Percentiles rank a stretch among this genome's conserved stretches.
These are phyloP conservation scores for Aspergillus luchuensis DNA, from an alignment of 2,329 filamentous ascomycete species.

Conservation along the genomic window DNA sequence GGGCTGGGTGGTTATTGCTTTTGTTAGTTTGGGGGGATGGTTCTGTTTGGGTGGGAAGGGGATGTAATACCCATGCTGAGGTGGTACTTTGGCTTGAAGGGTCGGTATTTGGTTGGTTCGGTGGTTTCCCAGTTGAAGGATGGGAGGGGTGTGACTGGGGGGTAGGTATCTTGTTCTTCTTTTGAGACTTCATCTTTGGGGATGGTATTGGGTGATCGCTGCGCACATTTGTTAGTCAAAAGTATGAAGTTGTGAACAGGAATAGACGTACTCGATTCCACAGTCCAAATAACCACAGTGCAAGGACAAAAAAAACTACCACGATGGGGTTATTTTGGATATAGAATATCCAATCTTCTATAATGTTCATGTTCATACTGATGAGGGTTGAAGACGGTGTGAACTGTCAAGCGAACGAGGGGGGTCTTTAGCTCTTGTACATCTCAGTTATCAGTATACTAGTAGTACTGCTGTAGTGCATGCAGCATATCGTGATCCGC, in stretches of 20 bases:
- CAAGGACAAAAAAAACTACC: not conserved
- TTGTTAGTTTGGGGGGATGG: conserved; percentile 2
- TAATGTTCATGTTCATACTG: not conserved
- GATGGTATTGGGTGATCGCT: not conserved
- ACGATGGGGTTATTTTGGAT: conserved; percentile 7
- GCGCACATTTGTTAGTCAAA: not conserved
- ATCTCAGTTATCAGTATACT: conserved; percentile 2
- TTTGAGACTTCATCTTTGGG: not conserved
- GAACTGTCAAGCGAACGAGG: not conserved
- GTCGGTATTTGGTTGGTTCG: conserved; percentile 56
- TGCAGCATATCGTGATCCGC: conserved; percentile 12
- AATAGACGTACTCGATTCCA: not conserved
- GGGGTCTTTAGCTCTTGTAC: conserved; percentile 6
- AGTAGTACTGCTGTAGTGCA: not conserved
- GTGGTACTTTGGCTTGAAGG: conserved; percentile 64
- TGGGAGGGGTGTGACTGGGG: conserved; percentile 44
- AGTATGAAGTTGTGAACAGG: not conserved
- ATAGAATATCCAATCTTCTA: not conserved
- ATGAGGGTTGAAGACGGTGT: not conserved
- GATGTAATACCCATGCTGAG: conserved; percentile 60
- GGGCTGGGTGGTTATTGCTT: conserved; percentile 40
- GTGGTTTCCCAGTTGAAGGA: conserved; percentile 55
- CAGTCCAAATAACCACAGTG: conserved; percentile 1
- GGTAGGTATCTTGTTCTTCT: conserved; percentile 20
- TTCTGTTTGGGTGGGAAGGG: not conserved